phyloP scores from a whole-genome alignment of 257 asterid genomes.

The Osmanthus fragrans region DNA sequence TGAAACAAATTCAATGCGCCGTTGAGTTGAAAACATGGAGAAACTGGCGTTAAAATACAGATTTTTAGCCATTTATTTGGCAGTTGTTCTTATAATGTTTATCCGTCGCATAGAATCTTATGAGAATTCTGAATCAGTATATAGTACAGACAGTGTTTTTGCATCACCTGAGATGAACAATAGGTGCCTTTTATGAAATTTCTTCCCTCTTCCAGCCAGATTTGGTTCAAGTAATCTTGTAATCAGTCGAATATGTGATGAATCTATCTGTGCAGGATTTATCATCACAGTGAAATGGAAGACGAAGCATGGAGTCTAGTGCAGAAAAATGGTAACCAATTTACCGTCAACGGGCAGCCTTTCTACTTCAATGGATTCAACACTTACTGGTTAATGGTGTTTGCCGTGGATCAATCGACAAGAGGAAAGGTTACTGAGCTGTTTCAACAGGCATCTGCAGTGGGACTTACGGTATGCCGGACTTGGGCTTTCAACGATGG shows the following conservation, averaged over 20 bases:
- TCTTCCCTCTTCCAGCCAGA: background rate
- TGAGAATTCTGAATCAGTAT: background rate
- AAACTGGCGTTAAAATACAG: background rate
- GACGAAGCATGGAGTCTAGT: constrained; percentile 65
- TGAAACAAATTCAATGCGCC: background rate
- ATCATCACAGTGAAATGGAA: constrained; percentile 23
- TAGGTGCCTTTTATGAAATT: background rate
- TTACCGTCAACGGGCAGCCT: constrained; percentile 62
- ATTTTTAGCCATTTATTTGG: background rate
- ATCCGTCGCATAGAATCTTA: background rate
- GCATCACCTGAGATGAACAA: background rate
- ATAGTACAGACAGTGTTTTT: background rate
- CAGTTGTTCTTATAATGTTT: background rate
- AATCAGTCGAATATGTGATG: background rate
- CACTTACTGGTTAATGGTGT: constrained; percentile 94
- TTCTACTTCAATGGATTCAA: constrained; percentile 96
- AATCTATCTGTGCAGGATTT: constrained; percentile 17
- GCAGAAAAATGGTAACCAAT: constrained; percentile 69
- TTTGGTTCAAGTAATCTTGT: background rate
- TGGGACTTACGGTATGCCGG: constrained; percentile 79
- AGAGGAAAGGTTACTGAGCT: constrained; percentile 71
- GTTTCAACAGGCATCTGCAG: constrained; percentile 78
- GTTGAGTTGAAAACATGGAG: background rate
- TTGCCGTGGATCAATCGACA: constrained; percentile 77
- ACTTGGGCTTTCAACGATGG: constrained; percentile 99